Evolutionary conservation across 805 yeast species (phyloP).

Genomic region (Zygoascus tannicola): DNA sequence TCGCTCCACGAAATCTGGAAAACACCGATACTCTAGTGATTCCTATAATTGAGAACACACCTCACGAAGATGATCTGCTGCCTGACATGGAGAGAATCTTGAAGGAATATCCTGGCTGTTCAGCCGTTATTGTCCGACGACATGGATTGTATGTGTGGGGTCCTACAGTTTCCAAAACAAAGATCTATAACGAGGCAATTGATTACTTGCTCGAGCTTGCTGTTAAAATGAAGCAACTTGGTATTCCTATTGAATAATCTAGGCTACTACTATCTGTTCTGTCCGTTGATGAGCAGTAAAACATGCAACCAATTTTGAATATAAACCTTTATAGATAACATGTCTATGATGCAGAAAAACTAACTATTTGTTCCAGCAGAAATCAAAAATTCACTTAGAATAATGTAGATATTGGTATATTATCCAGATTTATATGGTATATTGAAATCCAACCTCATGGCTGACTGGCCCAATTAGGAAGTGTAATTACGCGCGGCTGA

Average conservation of each 20-base stretch:
- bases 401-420: no score
- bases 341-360: no score
- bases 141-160: constrained; percentile 99
- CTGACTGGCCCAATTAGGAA: not conserved
- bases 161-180: constrained; percentile 83
- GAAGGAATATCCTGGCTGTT: constrained; percentile 59
- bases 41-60: constrained; percentile 87
- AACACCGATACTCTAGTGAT: constrained; percentile 67
- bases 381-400: no score
- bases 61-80: constrained; percentile 77
- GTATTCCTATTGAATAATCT: constrained; percentile 35
- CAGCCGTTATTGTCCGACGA: constrained; percentile 83
- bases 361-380: no score
- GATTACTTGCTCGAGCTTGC: constrained; percentile 83
- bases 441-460: no score
- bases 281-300: no score
- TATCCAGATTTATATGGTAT: no score
- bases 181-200: constrained; percentile 84
- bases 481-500: not conserved
- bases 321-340: no score
- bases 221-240: constrained; percentile 65
- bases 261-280: no score
- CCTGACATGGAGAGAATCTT: constrained; percentile 53
- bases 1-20: constrained; percentile 58
- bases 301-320: no score